These are phyloP conservation scores for Paraphoma sp. DNA, from an alignment of 2,329 filamentous ascomycete species.

Conservation along the genomic window DNA sequence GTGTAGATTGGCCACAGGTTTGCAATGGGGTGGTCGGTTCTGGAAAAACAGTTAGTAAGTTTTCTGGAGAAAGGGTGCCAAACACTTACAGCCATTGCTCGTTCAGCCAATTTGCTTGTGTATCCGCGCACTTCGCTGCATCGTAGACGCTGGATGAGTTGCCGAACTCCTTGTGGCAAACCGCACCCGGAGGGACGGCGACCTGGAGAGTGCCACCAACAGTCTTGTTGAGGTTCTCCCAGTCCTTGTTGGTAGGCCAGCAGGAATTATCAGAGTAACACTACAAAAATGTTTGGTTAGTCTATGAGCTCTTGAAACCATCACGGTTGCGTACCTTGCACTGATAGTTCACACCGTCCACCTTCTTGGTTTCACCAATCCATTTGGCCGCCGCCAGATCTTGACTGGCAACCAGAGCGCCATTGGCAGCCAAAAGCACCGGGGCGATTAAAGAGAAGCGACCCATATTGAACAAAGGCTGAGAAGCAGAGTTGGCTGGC, in stretches of 20 bases:
- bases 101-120: constrained; percentile 31
- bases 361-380: constrained; percentile 38
- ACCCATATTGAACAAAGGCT: constrained; percentile 27
- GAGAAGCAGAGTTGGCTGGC: not conserved
- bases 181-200: constrained; percentile 38
- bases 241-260: constrained; percentile 38
- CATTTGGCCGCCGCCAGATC: constrained; percentile 13
- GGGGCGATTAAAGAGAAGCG: constrained; percentile 25
- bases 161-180: constrained; percentile 34
- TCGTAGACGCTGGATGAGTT: constrained; percentile 33
- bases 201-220: constrained; percentile 34
- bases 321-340: constrained; percentile 26
- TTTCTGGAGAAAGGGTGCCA: not conserved
- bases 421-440: constrained; percentile 24
- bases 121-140: constrained; percentile 33
- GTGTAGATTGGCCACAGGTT: constrained; percentile 42
- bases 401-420: constrained; percentile 13
- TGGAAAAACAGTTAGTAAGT: constrained; percentile 10
- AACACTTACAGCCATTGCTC: constrained; percentile 41
- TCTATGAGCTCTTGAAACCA: not conserved
- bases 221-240: constrained; percentile 37
- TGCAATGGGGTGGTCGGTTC: constrained; percentile 41
- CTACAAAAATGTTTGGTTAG: not conserved
- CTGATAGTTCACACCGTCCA: constrained; percentile 31
- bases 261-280: constrained; percentile 45